phyloP scores from a whole-genome alignment of 2,329 filamentous ascomycete species.

The Colletotrichum brevisporum region DNA sequence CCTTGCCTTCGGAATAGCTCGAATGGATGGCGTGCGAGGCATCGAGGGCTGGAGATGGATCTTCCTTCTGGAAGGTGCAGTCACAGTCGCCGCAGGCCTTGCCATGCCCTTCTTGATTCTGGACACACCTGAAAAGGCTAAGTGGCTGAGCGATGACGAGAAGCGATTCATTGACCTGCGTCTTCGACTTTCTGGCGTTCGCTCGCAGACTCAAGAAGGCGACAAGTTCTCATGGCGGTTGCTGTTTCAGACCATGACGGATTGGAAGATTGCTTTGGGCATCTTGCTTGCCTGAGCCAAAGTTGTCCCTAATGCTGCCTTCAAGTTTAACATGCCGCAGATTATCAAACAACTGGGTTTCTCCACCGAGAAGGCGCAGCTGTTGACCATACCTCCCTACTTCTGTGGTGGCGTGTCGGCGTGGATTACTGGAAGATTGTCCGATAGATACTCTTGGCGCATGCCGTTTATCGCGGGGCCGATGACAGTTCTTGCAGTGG shows the following conservation, averaged over 20 bases:
- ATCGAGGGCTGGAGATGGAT: conserved; percentile 70
- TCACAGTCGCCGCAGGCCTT: conserved; percentile 57
- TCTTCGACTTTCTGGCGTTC: conserved; percentile 1
- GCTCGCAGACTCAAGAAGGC: conserved; percentile 32
- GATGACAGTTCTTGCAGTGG: conserved; percentile 48
- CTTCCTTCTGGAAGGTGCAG: conserved; percentile 54
- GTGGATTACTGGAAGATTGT: conserved; percentile 47
- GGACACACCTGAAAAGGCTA: conserved; percentile 48
- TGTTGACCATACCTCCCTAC: conserved; percentile 54
- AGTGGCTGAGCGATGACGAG: conserved; percentile 55
- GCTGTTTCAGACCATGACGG: conserved; percentile 51
- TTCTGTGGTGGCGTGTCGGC: conserved; percentile 48
- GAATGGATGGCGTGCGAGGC: conserved; percentile 63
- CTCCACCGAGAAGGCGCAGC: conserved; percentile 47
- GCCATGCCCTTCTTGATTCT: conserved; percentile 51
- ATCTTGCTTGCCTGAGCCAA: conserved; percentile 58
- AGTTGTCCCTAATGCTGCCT: conserved; percentile 51
- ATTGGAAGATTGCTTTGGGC: conserved; percentile 60
- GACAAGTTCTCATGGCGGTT: conserved; percentile 48
- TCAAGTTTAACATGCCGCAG: conserved; percentile 50
- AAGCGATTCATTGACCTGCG: conserved; percentile 47
- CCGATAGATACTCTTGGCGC: conserved; percentile 53
- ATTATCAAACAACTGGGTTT: conserved; percentile 58
- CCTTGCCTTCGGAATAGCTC: conserved; percentile 59
- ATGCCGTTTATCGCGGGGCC: conserved; percentile 55